Percentiles rank a stretch among this genome's conserved stretches.
phyloP scores from a whole-genome alignment of 1,139 yeast genomes.

The Kurtzmaniella quercitrusa region DNA sequence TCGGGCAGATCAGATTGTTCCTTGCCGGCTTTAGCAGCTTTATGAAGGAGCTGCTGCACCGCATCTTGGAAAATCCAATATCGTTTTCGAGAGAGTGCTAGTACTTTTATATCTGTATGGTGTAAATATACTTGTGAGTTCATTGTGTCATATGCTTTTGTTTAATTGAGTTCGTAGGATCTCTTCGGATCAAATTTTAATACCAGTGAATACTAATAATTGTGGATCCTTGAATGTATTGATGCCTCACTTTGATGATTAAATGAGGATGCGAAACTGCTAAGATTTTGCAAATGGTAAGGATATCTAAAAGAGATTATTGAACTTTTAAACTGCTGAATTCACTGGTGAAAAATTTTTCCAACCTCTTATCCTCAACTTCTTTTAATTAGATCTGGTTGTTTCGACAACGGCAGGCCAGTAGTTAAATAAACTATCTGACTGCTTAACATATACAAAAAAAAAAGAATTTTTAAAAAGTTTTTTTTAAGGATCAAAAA shows the following conservation, averaged over 20 bases:
- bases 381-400: background rate
- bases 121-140: slow-evolving; percentile 43
- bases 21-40: slow-evolving; percentile 12
- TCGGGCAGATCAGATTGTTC: slow-evolving; percentile 6
- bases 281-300: too few relatives aligned
- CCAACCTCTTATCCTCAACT: background rate
- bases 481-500: background rate
- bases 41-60: slow-evolving; percentile 36
- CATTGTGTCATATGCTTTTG: slow-evolving; percentile 13
- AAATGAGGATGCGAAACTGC: background rate
- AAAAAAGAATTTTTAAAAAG: background rate
- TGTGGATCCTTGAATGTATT: background rate
- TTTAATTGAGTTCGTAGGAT: too few relatives aligned
- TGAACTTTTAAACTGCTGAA: too few relatives aligned
- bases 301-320: too few relatives aligned
- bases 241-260: background rate
- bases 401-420: background rate
- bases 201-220: too few relatives aligned
- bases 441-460: background rate
- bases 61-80: slow-evolving; percentile 51
- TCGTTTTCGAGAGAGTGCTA: slow-evolving; percentile 45
- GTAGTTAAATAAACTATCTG: background rate
- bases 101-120: slow-evolving; percentile 39
- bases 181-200: background rate
- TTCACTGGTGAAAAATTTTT: background rate